Base-by-base conservation (phyloP, 2,329 filamentous ascomycete genomes). In the Penicillium paneum region DNA sequence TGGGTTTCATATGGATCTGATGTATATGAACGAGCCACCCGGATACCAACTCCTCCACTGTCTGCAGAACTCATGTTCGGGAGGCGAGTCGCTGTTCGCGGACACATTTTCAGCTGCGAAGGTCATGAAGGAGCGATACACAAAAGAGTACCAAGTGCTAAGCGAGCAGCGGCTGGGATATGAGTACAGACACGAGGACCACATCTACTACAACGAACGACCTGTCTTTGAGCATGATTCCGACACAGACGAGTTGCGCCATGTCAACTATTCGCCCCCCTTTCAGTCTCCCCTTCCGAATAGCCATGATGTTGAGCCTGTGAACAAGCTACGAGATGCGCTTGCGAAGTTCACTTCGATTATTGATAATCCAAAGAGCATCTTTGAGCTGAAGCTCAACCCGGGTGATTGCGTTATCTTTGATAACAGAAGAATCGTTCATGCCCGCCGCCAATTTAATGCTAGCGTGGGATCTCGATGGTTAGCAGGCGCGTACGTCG, bases 331-430 rank as follows among this genome's bases (percentile, higher is more conserved):
- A 28, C 57, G 70, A 62, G 39, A 58, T 0, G 86, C 84, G 72
- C 74, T 83, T 44, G 57, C 67, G 1, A 80, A 81, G 2, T 91
- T 96, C 64, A 80, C 85, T 45, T 55, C 69, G 0, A 60, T 82
- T 0, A 73, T 94, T 24, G 85, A 90, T 60, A 67, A 79, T 0
- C 68, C 76, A 4, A 83, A 83, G 6, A 43, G 41, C 56, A 73
- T 91, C 49, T 88, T 87, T 66, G 81, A 93, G 76, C 79, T 87
- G 55, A 87, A 87, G 72, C 78, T 97, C 71, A 77, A 84, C 50
- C 85, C 89, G 4, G 94, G 93, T 3, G 89, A 96, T 67, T 96
- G 91, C 68, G 91, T 92, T 12, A 81, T 99, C n/a, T 97, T 99
- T 68, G 88, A 96, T 70, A 97, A 97, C 68, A 76, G 85, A 55